Conservation (phyloP, 2,329 filamentous ascomycete species). For the Pseudogymnoascus sp. region DNA sequence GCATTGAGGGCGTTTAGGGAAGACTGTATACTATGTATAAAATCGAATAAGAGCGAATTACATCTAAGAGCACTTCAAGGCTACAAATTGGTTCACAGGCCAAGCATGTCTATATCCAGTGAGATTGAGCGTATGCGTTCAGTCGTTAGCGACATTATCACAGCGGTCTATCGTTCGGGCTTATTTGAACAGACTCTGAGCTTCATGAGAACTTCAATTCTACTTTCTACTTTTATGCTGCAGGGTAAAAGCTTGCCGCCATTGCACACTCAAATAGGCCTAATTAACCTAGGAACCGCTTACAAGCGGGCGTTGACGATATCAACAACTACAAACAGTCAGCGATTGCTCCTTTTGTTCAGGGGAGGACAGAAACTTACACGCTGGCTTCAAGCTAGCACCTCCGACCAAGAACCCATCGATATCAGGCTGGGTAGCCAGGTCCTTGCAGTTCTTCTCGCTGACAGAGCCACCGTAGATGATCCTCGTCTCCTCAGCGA, state of each 20-base stretch:
- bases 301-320: constrained; percentile 53
- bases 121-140: not conserved
- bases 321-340: constrained; percentile 44
- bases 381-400: constrained; percentile 93
- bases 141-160: not conserved
- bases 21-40: constrained; percentile 6
- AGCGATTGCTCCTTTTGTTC: constrained; percentile 11
- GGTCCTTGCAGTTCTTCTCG: constrained; percentile 95
- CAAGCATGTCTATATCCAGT: not conserved
- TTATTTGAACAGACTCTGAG: not conserved
- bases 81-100: not conserved
- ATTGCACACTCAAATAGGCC: not conserved
- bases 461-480: constrained; percentile 95
- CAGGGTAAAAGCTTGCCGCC: constrained; percentile 1
- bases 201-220: constrained; percentile 11
- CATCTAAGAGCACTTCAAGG: not conserved
- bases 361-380: constrained; percentile 41
- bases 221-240: constrained; percentile 6
- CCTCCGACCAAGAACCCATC: constrained; percentile 97
- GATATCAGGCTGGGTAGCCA: constrained; percentile 88
- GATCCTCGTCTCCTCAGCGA: constrained; percentile 80
- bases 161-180: not conserved
- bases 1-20: constrained; percentile 20
- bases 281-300: constrained; percentile 8
- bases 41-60: constrained; percentile 2